Base-by-base conservation (phyloP, 345 rosid species). In the Arabidopsis arenosa region DNA sequence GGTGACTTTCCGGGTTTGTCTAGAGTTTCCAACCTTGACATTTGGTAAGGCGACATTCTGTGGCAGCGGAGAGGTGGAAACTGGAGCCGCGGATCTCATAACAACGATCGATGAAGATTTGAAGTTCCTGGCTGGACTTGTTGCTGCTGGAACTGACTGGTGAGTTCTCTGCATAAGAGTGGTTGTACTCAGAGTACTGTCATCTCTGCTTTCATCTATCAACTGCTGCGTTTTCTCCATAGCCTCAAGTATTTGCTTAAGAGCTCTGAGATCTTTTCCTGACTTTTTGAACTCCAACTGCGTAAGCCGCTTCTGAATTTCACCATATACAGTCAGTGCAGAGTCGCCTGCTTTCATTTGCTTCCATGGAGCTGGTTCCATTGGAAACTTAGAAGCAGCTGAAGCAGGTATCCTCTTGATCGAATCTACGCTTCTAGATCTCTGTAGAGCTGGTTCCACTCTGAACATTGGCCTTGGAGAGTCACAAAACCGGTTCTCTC, bases 231-330 rank as follows among this genome's bases (percentile, higher is more conserved):
- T 84, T 81, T 87, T 90, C 75, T 90, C 91, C 91, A 88, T 92
- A 51, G 93, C 93, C 75, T 87, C 94, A 64, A 89, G 93, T 76
- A 87, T 88, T 80, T 89, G 97, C 77, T 90, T 89, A 30, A 90
- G 98, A 81, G 94, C 90, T 86, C 97, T 85, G 59, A 87, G 93
- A 82, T 89, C 99, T 83, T 89, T 92, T 26, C 94, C 97, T 0
- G 99, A 84, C 75, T 80, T 78, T 66, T 80, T 84, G 80, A 92
- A 95, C 85, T 89, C 91, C 12, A 87, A 79, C 75, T 90, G 89
- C 35, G 86, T 81, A 81, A 88, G 78, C 79, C 89, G 85, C 76
- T 89, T 90, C 90, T 95, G 93, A 14, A 90, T 88, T 75, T 90
- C 94, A 30, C 93, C 93, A 47, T 89, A 86, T 66, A 90, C 88